phyloP scores from a whole-genome alignment of 306 rosid species.

The Purshia tridentata region DNA sequence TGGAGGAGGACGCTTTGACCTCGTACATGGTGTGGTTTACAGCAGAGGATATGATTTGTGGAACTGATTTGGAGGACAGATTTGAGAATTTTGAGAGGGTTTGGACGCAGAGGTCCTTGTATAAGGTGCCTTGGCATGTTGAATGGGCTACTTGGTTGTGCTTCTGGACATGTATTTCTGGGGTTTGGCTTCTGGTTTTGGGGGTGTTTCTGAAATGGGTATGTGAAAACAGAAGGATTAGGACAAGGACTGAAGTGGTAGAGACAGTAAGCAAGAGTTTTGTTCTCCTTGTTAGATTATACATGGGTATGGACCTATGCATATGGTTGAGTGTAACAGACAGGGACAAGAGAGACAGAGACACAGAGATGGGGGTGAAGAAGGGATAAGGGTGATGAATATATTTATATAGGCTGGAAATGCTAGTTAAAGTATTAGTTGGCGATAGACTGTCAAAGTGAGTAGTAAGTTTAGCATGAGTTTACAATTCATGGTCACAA shows the following conservation, averaged over 20 bases:
- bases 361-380: too few species aligned
- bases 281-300: slow-evolving; percentile 20
- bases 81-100: slow-evolving; percentile 56
- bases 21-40: slow-evolving; percentile 46
- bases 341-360: background rate
- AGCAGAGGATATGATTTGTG: slow-evolving; percentile 44
- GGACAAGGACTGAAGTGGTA: slow-evolving; percentile 11
- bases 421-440: too few species aligned
- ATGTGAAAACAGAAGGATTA: slow-evolving; percentile 17
- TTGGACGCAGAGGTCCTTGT: slow-evolving; percentile 67
- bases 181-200: background rate
- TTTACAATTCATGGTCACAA: too few species aligned
- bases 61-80: slow-evolving; percentile 53
- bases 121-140: slow-evolving; percentile 70
- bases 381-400: background rate
- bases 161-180: slow-evolving; percentile 30
- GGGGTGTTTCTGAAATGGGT: slow-evolving; percentile 22
- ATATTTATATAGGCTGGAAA: background rate
- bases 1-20: slow-evolving; percentile 46
- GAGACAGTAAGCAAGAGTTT: slow-evolving; percentile 20
- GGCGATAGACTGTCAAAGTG: background rate
- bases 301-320: too few species aligned
- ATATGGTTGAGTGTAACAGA: background rate
- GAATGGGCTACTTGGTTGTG: slow-evolving; percentile 52
- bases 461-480: background rate